These are phyloP conservation scores for Sungouiozyma intestinalis DNA, from an alignment of 805 yeast genomes.

Conservation along the genomic window DNA sequence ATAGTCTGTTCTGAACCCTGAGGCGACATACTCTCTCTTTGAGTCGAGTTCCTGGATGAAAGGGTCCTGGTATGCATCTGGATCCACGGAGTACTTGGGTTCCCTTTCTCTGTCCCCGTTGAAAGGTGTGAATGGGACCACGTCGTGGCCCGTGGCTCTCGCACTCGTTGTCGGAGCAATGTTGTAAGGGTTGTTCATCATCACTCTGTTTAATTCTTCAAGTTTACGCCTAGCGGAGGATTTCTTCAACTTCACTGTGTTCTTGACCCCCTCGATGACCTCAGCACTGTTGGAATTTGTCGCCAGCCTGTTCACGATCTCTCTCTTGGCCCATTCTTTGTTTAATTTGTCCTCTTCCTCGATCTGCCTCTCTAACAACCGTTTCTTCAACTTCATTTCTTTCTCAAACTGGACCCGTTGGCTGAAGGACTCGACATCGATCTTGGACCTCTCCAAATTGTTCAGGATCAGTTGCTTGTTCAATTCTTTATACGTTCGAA, in stretches of 20 bases:
- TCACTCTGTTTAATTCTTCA: conserved; percentile 31
- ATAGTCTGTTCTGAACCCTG: conserved; percentile 67
- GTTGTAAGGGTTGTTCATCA: conserved; percentile 29
- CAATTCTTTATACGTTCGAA: conserved; percentile 57
- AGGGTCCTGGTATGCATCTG: conserved; percentile 48
- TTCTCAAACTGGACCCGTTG: conserved; percentile 59
- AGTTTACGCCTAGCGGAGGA: conserved; percentile 51
- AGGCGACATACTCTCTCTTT: conserved; percentile 64
- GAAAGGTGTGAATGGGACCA: conserved; percentile 81
- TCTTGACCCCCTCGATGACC: conserved; percentile 42
- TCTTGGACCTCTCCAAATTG: conserved; percentile 62
- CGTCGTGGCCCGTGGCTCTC: conserved; percentile 6
- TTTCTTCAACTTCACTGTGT: conserved; percentile 45
- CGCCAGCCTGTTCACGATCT: conserved; percentile 40
- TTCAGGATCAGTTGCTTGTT: conserved; percentile 68
- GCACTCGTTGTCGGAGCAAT: conserved; percentile 15
- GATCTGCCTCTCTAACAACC: conserved; percentile 50
- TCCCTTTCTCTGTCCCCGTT: conserved; percentile 69
- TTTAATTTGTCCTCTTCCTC: conserved; percentile 48
- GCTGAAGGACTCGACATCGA: conserved; percentile 56
- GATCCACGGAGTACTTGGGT: conserved; percentile 39
- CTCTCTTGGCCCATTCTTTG: conserved; percentile 45
- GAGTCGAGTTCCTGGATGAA: conserved; percentile 41
- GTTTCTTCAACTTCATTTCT: conserved; percentile 44
- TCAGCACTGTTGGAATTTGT: conserved; percentile 31